Base-by-base conservation (phyloP, 441 rosid genomes). In the Arabidopsis lyrata region DNA sequence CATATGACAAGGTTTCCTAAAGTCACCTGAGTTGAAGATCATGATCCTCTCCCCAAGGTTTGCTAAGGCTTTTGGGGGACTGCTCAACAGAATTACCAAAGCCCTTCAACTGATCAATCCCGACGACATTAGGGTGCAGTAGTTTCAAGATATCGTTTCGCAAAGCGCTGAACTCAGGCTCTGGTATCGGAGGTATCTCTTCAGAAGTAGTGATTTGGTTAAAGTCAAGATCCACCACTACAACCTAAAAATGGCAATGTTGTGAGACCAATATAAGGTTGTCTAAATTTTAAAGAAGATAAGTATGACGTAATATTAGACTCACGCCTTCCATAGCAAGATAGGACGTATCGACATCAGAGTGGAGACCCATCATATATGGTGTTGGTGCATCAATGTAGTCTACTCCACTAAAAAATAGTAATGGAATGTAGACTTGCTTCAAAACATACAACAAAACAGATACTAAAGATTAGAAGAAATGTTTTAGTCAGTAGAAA, bases 351-450 rank as follows among this genome's bases (percentile, higher is more conserved):
- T 90, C 98, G 65, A 96, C 99, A 58, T 83, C 89, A 44, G 98
- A 96, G 86, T 96, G 97, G 77, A 96, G 98, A 81, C 99, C 99
- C 97, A 90, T 96, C 98, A 96, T 93, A 81, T 93, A 96, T 52
- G 99, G 99, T 42, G 97, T 93, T 60, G 98, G 99, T 73, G 98
- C 98, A 77, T 96, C 98, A 82, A 96, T 88, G 79, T 96, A 89
- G 89, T 96, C 98, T 20, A 91, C 99, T 90, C 98, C 99, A 91
- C 93, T 93, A 90, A 91, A 96, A 91, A 96, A 96, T 79, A 96
- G 96, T 77, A 90, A 91, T 57, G 99, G 98, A 89, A 96, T 96
- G 96, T 96, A 90, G 89, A 96, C 99, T 80, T 96, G 99, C 99
- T 93, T 86, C 95, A 88, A 81, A 84, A 80, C 83, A 83, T 80